A percentile compares a stretch with the other conserved stretches of the same genome.
phyloP scores from a whole-genome alignment of 2,329 filamentous ascomycete species.

The Alternaria burnsii region DNA sequence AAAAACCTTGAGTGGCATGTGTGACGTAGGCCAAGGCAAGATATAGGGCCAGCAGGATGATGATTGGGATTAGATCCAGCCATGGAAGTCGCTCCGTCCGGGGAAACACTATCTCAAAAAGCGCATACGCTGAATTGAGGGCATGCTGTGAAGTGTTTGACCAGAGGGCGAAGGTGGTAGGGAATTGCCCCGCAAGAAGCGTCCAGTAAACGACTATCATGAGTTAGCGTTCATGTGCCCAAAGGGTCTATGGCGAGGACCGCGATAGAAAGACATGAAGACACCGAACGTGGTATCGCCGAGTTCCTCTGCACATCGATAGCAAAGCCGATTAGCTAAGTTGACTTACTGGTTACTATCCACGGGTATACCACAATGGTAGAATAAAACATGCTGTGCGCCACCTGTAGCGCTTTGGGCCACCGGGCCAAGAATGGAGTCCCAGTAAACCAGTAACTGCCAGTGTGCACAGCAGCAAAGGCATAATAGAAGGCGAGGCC shows the following conservation, averaged over 20 bases:
- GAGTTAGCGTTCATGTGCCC: conserved; percentile 18
- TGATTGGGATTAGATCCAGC: conserved; percentile 71
- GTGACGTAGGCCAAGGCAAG: conserved; percentile 79
- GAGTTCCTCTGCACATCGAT: not conserved
- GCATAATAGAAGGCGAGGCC: conserved; percentile 82
- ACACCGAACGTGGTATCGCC: not conserved
- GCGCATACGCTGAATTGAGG: conserved; percentile 75
- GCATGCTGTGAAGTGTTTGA: conserved; percentile 76
- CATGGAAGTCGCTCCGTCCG: conserved; percentile 70
- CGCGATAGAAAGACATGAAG: not conserved
- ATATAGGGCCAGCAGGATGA: conserved; percentile 77
- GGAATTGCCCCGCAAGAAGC: conserved; percentile 49
- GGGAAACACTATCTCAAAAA: conserved; percentile 77
- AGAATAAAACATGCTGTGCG: conserved; percentile 54
- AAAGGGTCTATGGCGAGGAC: not conserved
- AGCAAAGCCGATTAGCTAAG: not conserved
- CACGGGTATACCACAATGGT: conserved; percentile 55
- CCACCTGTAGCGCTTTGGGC: conserved; percentile 48
- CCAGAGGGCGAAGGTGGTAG: conserved; percentile 54
- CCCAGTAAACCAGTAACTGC: conserved; percentile 64
- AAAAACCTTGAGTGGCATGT: conserved; percentile 72
- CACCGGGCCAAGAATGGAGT: conserved; percentile 49
- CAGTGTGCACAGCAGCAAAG: conserved; percentile 72
- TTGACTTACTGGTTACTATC: conserved; percentile 54
- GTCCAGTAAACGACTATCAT: conserved; percentile 55